These are phyloP conservation scores for Cardamine occulta DNA, from an alignment of 345 rosid genomes.

Conservation along the genomic window DNA sequence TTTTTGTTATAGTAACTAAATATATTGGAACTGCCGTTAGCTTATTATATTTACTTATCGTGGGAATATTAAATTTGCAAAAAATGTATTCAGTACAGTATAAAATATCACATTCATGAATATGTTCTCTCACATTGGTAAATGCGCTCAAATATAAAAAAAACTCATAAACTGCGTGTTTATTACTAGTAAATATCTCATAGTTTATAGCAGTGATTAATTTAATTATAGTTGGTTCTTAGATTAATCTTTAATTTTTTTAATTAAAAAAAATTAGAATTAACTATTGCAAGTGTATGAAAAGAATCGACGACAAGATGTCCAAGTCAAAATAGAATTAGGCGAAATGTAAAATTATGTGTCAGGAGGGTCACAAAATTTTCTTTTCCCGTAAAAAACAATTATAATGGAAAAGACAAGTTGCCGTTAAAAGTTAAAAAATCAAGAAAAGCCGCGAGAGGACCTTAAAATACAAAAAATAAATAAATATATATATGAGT, in stretches of 20 bases:
- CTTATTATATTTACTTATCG: constrained; percentile 1
- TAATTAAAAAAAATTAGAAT: not conserved
- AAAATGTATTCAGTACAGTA: not conserved
- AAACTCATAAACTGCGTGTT: not conserved
- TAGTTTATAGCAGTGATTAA: not conserved
- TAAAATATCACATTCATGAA: not conserved
- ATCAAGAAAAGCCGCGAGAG: constrained; percentile 46
- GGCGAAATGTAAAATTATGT: constrained; percentile 33
- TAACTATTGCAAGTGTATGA: constrained; percentile 33
- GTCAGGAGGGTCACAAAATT: constrained; percentile 28
- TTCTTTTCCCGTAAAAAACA: constrained; percentile 23
- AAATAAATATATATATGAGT: not conserved
- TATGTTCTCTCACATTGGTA: constrained; percentile 9
- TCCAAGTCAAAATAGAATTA: constrained; percentile 41
- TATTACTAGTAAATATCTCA: not conserved
- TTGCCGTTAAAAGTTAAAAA: constrained; percentile 39
- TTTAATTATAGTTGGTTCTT: constrained; percentile 8
- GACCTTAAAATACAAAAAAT: constrained; percentile 12
- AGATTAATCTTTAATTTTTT: not conserved
- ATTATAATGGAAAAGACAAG: constrained; percentile 35
- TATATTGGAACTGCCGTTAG: constrained; percentile 3
- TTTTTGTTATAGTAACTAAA: not conserved
- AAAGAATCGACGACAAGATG: constrained; percentile 42
- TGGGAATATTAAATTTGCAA: constrained; percentile 5
- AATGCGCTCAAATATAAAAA: not conserved